Evolutionary conservation across 805 yeast genomes (phyloP).

Genomic region (Candida jianshihensis): DNA sequence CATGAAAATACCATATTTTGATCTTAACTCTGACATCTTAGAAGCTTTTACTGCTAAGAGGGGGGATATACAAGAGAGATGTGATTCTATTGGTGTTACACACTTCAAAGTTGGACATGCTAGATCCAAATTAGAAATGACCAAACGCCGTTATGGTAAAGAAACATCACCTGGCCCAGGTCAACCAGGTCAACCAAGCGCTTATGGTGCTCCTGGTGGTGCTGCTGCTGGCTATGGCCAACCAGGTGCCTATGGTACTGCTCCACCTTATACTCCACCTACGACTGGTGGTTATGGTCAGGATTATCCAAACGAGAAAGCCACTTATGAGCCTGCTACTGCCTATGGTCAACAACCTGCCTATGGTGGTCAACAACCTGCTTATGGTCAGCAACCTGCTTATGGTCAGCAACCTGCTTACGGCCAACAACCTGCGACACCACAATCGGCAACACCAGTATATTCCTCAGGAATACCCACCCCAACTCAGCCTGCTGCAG

Average conservation of each 20-base stretch:
- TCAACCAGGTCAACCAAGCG: no score
- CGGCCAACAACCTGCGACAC: conserved; percentile 18
- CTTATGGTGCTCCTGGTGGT: conserved; percentile 16
- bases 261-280: conserved; percentile 33
- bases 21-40: conserved; percentile 73
- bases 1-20: conserved; percentile 95
- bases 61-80: conserved; percentile 84
- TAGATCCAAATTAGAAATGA: conserved; percentile 73
- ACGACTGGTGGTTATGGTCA: conserved; percentile 20
- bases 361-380: conserved; percentile 17
- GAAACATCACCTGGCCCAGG: conserved; percentile 29
- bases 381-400: conserved; percentile 17
- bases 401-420: conserved; percentile 20
- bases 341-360: conserved; percentile 19
- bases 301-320: conserved; percentile 28
- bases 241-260: no score
- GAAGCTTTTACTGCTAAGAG: conserved; percentile 75
- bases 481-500: conserved; percentile 32
- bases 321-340: conserved; percentile 20
- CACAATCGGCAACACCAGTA: conserved; percentile 28
- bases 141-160: conserved; percentile 64
- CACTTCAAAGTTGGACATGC: conserved; percentile 90
- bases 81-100: conserved; percentile 85
- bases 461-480: conserved; percentile 20
- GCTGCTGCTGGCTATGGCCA: conserved; percentile 19